phyloP scores from a whole-genome alignment of 2,329 filamentous ascomycete genomes.

The Trichoderma sp. region DNA sequence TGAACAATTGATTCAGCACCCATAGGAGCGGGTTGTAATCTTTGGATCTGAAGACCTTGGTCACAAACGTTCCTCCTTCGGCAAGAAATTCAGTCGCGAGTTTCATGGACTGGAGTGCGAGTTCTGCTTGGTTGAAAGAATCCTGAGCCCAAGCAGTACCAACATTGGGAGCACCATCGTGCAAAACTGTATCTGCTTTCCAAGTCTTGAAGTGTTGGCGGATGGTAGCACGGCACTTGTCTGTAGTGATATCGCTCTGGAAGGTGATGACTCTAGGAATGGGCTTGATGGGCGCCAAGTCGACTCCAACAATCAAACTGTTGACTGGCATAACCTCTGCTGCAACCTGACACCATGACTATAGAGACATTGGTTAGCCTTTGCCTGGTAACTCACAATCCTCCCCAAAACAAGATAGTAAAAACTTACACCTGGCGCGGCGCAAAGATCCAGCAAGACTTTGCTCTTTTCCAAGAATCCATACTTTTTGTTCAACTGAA shows the following conservation, averaged over 20 bases:
- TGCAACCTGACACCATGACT: slow-evolving; percentile 96
- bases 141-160: slow-evolving; percentile 98
- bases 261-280: slow-evolving; percentile 94
- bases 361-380: slow-evolving; percentile 20
- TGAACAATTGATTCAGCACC: slow-evolving; percentile 97
- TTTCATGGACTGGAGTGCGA: slow-evolving; percentile 86
- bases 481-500: slow-evolving; percentile 99
- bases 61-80: slow-evolving; percentile 90
- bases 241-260: slow-evolving; percentile 96
- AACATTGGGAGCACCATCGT: slow-evolving; percentile 96
- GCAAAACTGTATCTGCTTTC: slow-evolving; percentile 93
- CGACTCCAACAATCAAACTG: slow-evolving; percentile 90
- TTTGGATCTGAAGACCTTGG: slow-evolving; percentile 95
- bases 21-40: slow-evolving; percentile 95
- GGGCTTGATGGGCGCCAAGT: slow-evolving; percentile 91
- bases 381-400: not conserved
- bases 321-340: slow-evolving; percentile 90
- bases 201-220: slow-evolving; percentile 87
- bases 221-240: slow-evolving; percentile 90
- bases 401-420: not conserved
- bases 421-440: slow-evolving; percentile 78
- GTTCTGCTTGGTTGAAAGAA: slow-evolving; percentile 94
- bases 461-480: slow-evolving; percentile 95
- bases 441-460: slow-evolving; percentile 95
- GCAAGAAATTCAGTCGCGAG: slow-evolving; percentile 89